Evolutionary conservation across 1,284 basidiomycete genomes (phyloP), one percentile per base, ranked within the genome.

Genomic region (Cutaneotrichosporon dermatis): DNA sequence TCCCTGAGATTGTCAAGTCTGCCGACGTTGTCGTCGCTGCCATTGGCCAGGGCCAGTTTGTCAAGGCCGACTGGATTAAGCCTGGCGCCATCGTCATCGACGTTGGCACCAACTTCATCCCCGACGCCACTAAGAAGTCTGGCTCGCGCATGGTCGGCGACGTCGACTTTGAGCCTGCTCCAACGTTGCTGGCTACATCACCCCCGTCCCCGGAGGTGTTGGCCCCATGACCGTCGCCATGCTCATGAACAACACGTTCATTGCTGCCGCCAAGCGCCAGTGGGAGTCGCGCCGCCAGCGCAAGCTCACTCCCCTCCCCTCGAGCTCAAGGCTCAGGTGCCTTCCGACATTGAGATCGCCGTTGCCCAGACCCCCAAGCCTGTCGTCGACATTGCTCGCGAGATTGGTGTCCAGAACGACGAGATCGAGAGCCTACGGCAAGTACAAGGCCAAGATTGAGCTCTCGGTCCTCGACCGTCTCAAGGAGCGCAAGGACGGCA

Each of bases 211-310:
- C 0, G 93, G 93, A 74, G 96, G 96, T 65, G 96, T 99, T 57
- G 96, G 96, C 25, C 96, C 96, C 36, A 97, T 98, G 95, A 99
- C 96, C 8, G 96, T 99, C 62, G 96, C 96, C 45, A 85, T 98
- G 83, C 87, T 99, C 67, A 98, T 99, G 95, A 85, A 88, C 73
- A 99, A 99, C 80, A 95, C 95, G 0, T 82, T 93, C 66, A 81
- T 83, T 64, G 89, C 91, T 56, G 93, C 95, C 37, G 93, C 95
- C 37, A 85, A 91, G 77, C 86, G 90, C 62, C 81, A 87, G 55
- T 92, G 88, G 83, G 83, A 89, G 67, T 80, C 84, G 53, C 79
- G 83, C 43, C 85, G 87, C 54, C 75, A 82, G 16, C 83, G 86
- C 61, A 76, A 80, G 64, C 79, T 96, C 74, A 88, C 84, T 67